Percentiles rank a stretch among this genome's conserved stretches.
These are phyloP conservation scores for Lachancea nothofagi DNA, from an alignment of 805 yeast genomes.

Conservation along the genomic window DNA sequence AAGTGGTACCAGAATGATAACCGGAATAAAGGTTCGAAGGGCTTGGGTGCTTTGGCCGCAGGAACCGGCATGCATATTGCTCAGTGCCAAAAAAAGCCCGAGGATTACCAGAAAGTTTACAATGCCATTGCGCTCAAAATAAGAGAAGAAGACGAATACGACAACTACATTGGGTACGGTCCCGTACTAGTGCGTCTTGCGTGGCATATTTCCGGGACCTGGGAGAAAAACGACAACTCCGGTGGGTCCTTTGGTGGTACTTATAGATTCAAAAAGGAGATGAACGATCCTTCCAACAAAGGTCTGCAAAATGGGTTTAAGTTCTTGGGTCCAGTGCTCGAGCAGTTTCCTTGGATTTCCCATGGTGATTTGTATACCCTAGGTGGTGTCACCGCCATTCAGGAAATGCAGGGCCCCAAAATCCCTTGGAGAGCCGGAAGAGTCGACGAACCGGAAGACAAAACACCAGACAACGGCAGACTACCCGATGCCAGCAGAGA, in stretches of 20 bases:
- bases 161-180: conserved; percentile 64
- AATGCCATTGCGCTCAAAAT: conserved; percentile 65
- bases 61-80: conserved; percentile 37
- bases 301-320: conserved; percentile 58
- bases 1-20: conserved; percentile 18
- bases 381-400: conserved; percentile 74
- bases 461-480: conserved; percentile 60
- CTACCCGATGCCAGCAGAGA: conserved; percentile 70
- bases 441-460: conserved; percentile 46
- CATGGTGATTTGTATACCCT: conserved; percentile 77
- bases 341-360: conserved; percentile 61
- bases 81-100: conserved; percentile 9
- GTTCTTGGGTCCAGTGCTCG: conserved; percentile 48
- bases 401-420: conserved; percentile 73
- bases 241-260: conserved; percentile 76
- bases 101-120: conserved; percentile 60
- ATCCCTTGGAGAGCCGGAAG: conserved; percentile 83
- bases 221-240: conserved; percentile 47
- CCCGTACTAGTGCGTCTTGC: conserved; percentile 76
- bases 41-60: conserved; percentile 29
- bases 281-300: conserved; percentile 51
- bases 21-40: conserved; percentile 17
- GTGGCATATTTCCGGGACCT: conserved; percentile 88
- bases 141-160: conserved; percentile 52
- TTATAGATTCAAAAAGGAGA: conserved; percentile 48